Base-by-base conservation (phyloP, 2,329 filamentous ascomycete genomes). In the Colletotrichum limetticola region DNA sequence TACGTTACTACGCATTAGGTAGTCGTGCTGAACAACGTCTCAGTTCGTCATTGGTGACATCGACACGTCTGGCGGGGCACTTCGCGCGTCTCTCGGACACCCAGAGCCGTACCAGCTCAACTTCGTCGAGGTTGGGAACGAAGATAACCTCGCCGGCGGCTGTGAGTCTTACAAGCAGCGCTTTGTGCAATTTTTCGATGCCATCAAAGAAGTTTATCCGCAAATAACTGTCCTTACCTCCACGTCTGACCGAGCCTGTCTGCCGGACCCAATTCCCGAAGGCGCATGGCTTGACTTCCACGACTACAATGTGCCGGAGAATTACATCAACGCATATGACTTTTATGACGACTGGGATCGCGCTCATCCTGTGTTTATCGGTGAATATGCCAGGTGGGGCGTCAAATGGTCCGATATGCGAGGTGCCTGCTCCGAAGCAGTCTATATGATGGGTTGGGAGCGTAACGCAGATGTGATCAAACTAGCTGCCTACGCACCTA, bases 361-460 rank as follows among this genome's bases (percentile, higher is more conserved):
- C 35, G 59, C 59, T 61, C 35, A 61, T 8, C 59, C 59, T 5
- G 59, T 61, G 4, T 61, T 61, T 14, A 61, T 61, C 16, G 59
- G 59, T 37, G 32, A 61, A 26, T 61, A 61, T 6, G 59, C 35
- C 59, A 46, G 59, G 59, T 61, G 59, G 59, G 59, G 59, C n/a
- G 59, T 61, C 32, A 61, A 61, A 37, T 61, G 59, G 59, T 61
- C 35, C 2, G 35, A 46, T 2, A 61, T 61, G 59, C 5, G 59
- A 46, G 59, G 59, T n/a, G 59, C 59, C 35, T 61, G 35, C 3
- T 61, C 59, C 26, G 59, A 61, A 35, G 59, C 59, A 37, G 35
- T 61, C 8, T 61, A 61, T 19, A 61, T 61, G 59, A 61, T 61
- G 59, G 59, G 59, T 2, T 61, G 59, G 59, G 59, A 61, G 59